Conservation (phyloP, 129 eudicot genomes). For the carrot (Daucus carota) region DNA sequence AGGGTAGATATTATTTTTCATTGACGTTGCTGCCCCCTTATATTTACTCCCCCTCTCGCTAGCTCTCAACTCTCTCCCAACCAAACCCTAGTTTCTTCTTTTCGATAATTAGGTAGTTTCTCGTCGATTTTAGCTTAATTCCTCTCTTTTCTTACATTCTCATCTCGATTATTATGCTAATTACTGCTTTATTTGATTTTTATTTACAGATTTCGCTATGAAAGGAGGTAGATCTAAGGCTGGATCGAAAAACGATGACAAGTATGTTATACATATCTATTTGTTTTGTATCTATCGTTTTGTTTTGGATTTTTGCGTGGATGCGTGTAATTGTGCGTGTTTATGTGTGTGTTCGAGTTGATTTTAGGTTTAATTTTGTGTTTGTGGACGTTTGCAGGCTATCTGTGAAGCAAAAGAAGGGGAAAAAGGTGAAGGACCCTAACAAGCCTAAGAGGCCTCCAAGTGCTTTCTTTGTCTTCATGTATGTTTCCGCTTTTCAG, state of each 20-base stretch:
- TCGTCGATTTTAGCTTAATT: constrained; percentile 3
- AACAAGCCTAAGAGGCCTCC: constrained; percentile 93
- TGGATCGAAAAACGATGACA: constrained; percentile 28
- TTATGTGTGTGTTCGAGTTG: neutral
- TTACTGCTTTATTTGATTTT: neutral
- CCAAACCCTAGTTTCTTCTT: neutral
- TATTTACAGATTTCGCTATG: constrained; percentile 31
- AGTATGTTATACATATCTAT: constrained; percentile 20
- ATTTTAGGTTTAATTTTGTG: neutral
- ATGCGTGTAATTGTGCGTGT: neutral
- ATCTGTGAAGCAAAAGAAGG: constrained; percentile 58
- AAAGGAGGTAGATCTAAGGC: constrained; percentile 54
- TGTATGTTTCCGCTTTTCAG: constrained; percentile 24
- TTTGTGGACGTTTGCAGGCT: constrained; percentile 25
- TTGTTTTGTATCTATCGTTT: neutral
- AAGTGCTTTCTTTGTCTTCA: constrained; percentile 84
- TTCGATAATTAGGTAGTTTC: neutral
- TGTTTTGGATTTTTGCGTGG: neutral
- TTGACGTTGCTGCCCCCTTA: neutral
- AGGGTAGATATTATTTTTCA: neutral
- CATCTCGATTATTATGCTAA: neutral
- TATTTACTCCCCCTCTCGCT: neutral
- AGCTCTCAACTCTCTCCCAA: neutral
- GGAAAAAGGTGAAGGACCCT: constrained; percentile 62
- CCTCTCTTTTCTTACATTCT: neutral